Conservation (phyloP, 2,329 filamentous ascomycete species). For the Colletotrichum orbiculare region DNA sequence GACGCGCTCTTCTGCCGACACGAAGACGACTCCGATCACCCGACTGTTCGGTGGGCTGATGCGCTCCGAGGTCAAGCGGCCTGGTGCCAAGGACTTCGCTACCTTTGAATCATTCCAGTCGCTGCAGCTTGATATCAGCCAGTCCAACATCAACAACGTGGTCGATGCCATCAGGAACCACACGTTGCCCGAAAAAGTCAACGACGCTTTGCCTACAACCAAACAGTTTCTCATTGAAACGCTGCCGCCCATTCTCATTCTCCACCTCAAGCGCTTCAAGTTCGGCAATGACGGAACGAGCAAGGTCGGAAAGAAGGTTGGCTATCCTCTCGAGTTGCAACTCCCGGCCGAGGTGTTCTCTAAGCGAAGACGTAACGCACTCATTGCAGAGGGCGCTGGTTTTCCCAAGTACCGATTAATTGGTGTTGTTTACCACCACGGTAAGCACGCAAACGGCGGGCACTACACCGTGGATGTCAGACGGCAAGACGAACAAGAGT, state of each 20-base stretch:
- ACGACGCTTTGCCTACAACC: constrained; percentile 79
- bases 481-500: constrained; percentile 93
- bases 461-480: constrained; percentile 99
- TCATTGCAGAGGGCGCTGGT: constrained; percentile 72
- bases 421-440: constrained; percentile 95
- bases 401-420: constrained; percentile 87
- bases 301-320: constrained; percentile 99
- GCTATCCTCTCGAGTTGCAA: constrained; percentile 93
- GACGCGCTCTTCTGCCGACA: constrained; percentile 85
- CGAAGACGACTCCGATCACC: constrained; percentile 83
- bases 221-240: constrained; percentile 97
- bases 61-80: constrained; percentile 87
- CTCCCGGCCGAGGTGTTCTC: constrained; percentile 92
- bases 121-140: constrained; percentile 92
- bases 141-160: constrained; percentile 88
- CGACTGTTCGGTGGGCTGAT: constrained; percentile 95
- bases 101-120: constrained; percentile 95
- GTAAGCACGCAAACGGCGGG: constrained; percentile 93
- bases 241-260: constrained; percentile 88
- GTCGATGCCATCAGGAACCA: constrained; percentile 88
- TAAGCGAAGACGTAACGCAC: constrained; percentile 74
- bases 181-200: constrained; percentile 84
- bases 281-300: constrained; percentile 91
- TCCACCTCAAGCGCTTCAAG: constrained; percentile 97
- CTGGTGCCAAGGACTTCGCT: constrained; percentile 89